Evolutionary conservation across 2,329 filamentous ascomycete genomes (phyloP).

Genomic region (Capronia epimyces): DNA sequence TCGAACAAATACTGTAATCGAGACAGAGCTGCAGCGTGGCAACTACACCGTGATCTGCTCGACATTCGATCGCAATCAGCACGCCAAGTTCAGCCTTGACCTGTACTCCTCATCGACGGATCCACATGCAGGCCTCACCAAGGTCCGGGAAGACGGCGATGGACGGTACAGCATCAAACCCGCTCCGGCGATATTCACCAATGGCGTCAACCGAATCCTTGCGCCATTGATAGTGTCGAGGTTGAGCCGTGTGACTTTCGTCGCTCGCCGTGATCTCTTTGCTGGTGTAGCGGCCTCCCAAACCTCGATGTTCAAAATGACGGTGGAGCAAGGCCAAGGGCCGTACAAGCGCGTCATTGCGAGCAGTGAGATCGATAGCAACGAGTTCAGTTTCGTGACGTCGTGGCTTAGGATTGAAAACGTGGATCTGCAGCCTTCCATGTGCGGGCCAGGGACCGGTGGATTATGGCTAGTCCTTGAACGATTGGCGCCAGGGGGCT

Average conservation of each 20-base stretch:
- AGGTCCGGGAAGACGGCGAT: slow-evolving; percentile 65
- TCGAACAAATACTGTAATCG: slow-evolving; percentile 67
- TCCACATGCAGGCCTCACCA: slow-evolving; percentile 34
- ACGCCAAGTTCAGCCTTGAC: slow-evolving; percentile 66
- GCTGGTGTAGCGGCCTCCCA: slow-evolving; percentile 10
- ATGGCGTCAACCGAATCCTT: slow-evolving; percentile 49
- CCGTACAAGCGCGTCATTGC: slow-evolving; percentile 61
- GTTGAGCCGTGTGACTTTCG: slow-evolving; percentile 58
- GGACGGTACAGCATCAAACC: slow-evolving; percentile 64
- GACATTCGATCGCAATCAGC: slow-evolving; percentile 39
- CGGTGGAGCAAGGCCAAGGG: slow-evolving; percentile 66
- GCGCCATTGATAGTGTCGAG: slow-evolving; percentile 48
- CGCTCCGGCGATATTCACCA: slow-evolving; percentile 47
- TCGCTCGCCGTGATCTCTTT: slow-evolving; percentile 48
- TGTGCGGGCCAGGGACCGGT: slow-evolving; percentile 42
- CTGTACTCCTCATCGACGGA: slow-evolving; percentile 46
- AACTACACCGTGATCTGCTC: slow-evolving; percentile 50
- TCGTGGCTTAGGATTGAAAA: slow-evolving; percentile 64
- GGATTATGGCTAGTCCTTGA: slow-evolving; percentile 79
- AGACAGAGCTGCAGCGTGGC: slow-evolving; percentile 61
- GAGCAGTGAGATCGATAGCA: slow-evolving; percentile 49
- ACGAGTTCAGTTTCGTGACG: slow-evolving; percentile 65
- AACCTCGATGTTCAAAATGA: slow-evolving; percentile 58
- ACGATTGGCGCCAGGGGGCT: slow-evolving; percentile 48
- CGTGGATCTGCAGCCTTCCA: slow-evolving; percentile 66